Evolutionary conservation across 2,329 filamentous ascomycete species (phyloP).

Genomic region (Periconia sp.): DNA sequence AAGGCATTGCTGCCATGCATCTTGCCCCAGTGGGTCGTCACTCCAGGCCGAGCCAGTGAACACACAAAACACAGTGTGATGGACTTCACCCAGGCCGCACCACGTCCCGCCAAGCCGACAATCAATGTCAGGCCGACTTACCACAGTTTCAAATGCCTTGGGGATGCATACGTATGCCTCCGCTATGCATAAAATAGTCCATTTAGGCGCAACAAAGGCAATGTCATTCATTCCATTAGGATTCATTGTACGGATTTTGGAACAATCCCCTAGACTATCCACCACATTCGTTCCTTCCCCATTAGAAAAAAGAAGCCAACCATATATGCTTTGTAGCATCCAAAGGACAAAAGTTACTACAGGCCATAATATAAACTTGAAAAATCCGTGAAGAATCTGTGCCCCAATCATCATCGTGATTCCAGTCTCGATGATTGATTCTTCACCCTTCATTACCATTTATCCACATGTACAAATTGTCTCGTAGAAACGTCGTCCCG

Average conservation of each 20-base stretch:
- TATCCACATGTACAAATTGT: background rate
- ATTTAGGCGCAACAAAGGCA: background rate
- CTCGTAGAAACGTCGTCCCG: slow-evolving; percentile 1
- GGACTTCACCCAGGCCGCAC: background rate
- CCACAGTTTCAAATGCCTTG: slow-evolving; percentile 7
- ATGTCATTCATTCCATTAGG: slow-evolving; percentile 1
- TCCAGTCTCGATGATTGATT: slow-evolving; percentile 20
- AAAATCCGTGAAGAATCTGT: background rate
- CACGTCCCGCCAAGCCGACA: background rate
- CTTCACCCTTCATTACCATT: background rate
- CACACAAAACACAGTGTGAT: background rate
- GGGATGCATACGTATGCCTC: too few species aligned
- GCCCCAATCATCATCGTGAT: slow-evolving; percentile 8
- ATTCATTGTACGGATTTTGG: background rate
- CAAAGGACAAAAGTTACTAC: background rate
- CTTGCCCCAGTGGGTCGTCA: too few species aligned
- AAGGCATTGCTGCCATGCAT: too few species aligned
- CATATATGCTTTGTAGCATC: background rate
- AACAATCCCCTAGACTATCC: background rate
- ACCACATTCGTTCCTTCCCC: background rate
- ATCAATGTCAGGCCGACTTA: slow-evolving; percentile 1
- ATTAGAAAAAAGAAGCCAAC: background rate
- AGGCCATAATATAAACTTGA: background rate
- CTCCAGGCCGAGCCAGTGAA: too few species aligned
- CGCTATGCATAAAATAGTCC: background rate